phyloP scores from a whole-genome alignment of 148 eudicot genomes.

The Silene uniflora region DNA sequence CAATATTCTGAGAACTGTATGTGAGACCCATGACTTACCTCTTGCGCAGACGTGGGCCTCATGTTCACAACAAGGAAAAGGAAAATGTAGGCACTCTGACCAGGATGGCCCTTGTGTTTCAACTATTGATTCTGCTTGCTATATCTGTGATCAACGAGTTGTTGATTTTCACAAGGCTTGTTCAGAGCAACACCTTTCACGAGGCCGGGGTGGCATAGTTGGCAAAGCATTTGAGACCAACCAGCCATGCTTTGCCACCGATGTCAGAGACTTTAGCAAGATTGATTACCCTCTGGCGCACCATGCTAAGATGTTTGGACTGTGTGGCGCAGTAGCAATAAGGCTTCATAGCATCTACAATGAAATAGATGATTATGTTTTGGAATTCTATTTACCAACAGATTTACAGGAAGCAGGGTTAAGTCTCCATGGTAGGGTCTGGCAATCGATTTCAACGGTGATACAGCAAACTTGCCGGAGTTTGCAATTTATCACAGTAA shows the following conservation, averaged over 20 bases:
- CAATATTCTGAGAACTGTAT: constrained; percentile 40
- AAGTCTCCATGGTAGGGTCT: constrained; percentile 32
- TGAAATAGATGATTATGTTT: constrained; percentile 44
- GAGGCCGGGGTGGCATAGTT: constrained; percentile 59
- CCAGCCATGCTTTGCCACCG: constrained; percentile 63
- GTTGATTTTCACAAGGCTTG: constrained; percentile 72
- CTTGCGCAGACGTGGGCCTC: constrained; percentile 74
- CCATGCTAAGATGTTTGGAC: constrained; percentile 60
- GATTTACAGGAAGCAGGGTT: constrained; percentile 42
- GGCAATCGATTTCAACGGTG: constrained; percentile 42
- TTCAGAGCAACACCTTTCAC: constrained; percentile 58
- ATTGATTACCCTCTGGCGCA: constrained; percentile 70
- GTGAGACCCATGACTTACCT: constrained; percentile 50
- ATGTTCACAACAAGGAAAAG: constrained; percentile 46
- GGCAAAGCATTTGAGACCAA: constrained; percentile 68
- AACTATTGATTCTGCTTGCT: constrained; percentile 63
- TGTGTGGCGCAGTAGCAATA: constrained; percentile 65
- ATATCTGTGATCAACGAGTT: constrained; percentile 53
- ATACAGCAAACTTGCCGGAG: constrained; percentile 45
- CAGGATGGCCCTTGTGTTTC: constrained; percentile 50
- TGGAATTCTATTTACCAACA: constrained; percentile 71
- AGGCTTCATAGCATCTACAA: constrained; percentile 41
- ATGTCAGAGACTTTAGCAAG: constrained; percentile 61
- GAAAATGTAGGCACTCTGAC: constrained; percentile 39
- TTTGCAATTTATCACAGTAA: constrained; percentile 41